Conservation (phyloP, 139 green algal genomes). For the Picochlorum costavermella region DNA sequence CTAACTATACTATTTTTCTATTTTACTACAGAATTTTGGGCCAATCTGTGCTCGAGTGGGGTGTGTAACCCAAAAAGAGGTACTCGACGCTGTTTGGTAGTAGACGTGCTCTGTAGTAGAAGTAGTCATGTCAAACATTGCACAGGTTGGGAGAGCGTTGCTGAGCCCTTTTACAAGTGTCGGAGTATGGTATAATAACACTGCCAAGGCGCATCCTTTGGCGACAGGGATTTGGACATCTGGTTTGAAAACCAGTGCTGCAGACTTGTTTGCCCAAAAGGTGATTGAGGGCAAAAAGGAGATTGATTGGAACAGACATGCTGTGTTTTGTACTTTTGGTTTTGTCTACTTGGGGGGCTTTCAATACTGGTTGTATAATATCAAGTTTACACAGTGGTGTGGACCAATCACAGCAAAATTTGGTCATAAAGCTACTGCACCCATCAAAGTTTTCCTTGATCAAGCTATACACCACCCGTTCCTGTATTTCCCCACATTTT, state of each 20-base stretch:
- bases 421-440: conserved; percentile 55
- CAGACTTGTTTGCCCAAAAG: conserved; percentile 87
- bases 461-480: conserved; percentile 70
- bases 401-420: conserved; percentile 50
- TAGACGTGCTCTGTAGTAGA: no score
- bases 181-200: conserved; percentile 46
- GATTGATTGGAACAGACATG: conserved; percentile 69
- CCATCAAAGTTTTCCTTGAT: conserved; percentile 80
- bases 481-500: conserved; percentile 83
- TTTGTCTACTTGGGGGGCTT: conserved; percentile 76
- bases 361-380: conserved; percentile 83
- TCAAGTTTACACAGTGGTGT: conserved; percentile 68
- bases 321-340: conserved; percentile 70
- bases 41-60: no score
- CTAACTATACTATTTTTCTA: no score
- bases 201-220: conserved; percentile 49
- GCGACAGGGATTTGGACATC: conserved; percentile 68
- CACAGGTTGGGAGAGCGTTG: conserved; percentile 19
- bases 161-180: conserved; percentile 34
- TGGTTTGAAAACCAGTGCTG: conserved; percentile 72
- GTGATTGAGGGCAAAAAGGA: conserved; percentile 66
- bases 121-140: conserved; percentile 18
- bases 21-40: no score
- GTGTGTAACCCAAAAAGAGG: no score
- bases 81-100: no score